phyloP scores from a whole-genome alignment of 176 grass and related monocot species.

The Oryza nivara region DNA sequence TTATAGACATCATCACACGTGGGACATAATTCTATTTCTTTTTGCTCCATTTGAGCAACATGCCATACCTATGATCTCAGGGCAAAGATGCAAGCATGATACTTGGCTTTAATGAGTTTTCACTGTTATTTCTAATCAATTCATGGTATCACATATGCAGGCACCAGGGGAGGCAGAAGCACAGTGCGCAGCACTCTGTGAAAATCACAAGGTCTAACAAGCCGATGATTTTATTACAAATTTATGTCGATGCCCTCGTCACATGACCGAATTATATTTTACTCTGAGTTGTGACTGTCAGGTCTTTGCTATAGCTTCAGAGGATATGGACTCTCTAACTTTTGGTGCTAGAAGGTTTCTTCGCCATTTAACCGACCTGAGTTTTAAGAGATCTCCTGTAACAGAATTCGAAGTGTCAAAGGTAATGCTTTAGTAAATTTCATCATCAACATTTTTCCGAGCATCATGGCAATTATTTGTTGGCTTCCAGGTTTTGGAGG shows the following conservation, averaged over 20 bases:
- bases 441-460: background rate
- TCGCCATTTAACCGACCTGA: constrained; percentile 84
- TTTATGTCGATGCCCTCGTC: constrained; percentile 14
- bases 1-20: background rate
- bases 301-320: constrained; percentile 93
- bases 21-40: background rate
- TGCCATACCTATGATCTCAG: constrained; percentile 13
- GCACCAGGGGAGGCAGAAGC: constrained; percentile 94
- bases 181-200: constrained; percentile 88
- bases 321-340: constrained; percentile 94
- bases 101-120: background rate
- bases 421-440: constrained; percentile 33
- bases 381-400: constrained; percentile 81
- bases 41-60: constrained; percentile 1
- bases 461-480: background rate
- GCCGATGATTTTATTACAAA: background rate
- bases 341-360: constrained; percentile 83
- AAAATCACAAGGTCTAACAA: constrained; percentile 66
- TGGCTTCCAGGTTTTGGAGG: constrained; percentile 77
- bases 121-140: constrained; percentile 21
- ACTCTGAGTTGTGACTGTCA: constrained; percentile 35
- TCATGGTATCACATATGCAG: constrained; percentile 49
- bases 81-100: constrained; percentile 22
- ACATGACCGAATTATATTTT: constrained; percentile 32
- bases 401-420: constrained; percentile 93